A percentile compares a stretch with the other conserved stretches of the same genome.
Evolutionary conservation across 148 eudicot species (phyloP).

Genomic region (Gaultheria prostrata): DNA sequence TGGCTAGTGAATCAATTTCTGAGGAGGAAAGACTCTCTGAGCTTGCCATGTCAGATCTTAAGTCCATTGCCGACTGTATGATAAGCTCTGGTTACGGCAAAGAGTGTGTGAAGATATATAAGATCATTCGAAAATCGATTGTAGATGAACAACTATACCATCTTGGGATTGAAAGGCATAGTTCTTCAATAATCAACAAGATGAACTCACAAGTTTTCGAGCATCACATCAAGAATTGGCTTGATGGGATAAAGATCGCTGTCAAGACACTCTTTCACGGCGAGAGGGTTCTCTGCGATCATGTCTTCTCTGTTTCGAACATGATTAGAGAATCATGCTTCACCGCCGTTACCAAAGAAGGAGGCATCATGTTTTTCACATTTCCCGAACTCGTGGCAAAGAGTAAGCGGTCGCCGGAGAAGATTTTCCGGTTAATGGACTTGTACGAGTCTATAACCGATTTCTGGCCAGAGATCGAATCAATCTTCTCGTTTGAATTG

Average conservation of each 20-base stretch:
- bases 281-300: constrained; percentile 32
- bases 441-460: constrained; percentile 26
- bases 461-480: constrained; percentile 35
- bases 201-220: constrained; percentile 21
- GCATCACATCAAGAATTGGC: constrained; percentile 24
- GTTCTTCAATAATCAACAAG: constrained; percentile 19
- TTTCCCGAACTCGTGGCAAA: constrained; percentile 31
- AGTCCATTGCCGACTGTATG: constrained; percentile 32
- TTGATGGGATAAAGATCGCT: constrained; percentile 13
- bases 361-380: constrained; percentile 21
- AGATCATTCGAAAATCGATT: constrained; percentile 19
- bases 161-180: constrained; percentile 23
- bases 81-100: constrained; percentile 28
- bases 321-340: constrained; percentile 27
- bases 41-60: constrained; percentile 23
- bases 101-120: constrained; percentile 30
- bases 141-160: constrained; percentile 26
- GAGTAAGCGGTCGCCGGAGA: constrained; percentile 24
- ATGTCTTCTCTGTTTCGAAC: constrained; percentile 21
- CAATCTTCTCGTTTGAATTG: constrained; percentile 31
- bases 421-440: constrained; percentile 21
- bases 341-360: constrained; percentile 18
- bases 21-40: constrained; percentile 17
- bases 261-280: constrained; percentile 24
- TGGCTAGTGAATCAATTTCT: not conserved